Base-by-base conservation (phyloP, 1,284 basidiomycete species). In the Papiliotrema nemorosa region DNA sequence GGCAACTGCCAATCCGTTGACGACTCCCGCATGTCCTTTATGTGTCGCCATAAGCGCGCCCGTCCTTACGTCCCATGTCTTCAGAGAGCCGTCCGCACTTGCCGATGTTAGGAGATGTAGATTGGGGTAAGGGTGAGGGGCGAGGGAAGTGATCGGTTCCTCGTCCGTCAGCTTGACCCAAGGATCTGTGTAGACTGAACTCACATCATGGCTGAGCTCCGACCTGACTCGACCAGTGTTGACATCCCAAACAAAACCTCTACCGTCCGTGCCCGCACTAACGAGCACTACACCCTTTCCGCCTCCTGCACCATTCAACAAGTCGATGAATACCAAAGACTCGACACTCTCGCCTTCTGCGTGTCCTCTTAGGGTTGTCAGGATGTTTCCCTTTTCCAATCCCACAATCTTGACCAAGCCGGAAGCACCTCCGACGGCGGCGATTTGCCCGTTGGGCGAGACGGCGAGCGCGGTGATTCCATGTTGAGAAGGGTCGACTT, bases 221-320 rank as follows among this genome's bases (percentile, higher is more conserved):
- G 85, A 81, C 51, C 92, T 82, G 43, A 91, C 72, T 53, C 87
- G 81, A 78, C 87, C 88, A 13, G 89, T 90, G 42, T 81, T 81
- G 35, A 94, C 79, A 75, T 99, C 94, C 91, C 92, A 97, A 38
- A 97, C 85, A 66, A 88, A 90, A 24, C 86, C 87, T 71, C 89
- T 92, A 0, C 93, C 92, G 69, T 99, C 96, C 9, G 93, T 97
- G 2, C 83, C 91, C 7, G 88, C 92, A 1, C 88, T 92, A 1
- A 92, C 84, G 25, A 87, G 57, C 10, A 75, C 87, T 14, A 89
- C 82, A 27, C 86, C 82, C 52, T 79, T 78, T 79, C 84, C 41
- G 38, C 72, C 55, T 29, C 66, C 41, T 69, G 79, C 12, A 73
- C 79, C 36, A 61, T 82, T 82, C 24, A 84, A 73, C 44, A 94